phyloP scores from a whole-genome alignment of 2,329 filamentous ascomycete species.

The Aplosporella prunicola region DNA sequence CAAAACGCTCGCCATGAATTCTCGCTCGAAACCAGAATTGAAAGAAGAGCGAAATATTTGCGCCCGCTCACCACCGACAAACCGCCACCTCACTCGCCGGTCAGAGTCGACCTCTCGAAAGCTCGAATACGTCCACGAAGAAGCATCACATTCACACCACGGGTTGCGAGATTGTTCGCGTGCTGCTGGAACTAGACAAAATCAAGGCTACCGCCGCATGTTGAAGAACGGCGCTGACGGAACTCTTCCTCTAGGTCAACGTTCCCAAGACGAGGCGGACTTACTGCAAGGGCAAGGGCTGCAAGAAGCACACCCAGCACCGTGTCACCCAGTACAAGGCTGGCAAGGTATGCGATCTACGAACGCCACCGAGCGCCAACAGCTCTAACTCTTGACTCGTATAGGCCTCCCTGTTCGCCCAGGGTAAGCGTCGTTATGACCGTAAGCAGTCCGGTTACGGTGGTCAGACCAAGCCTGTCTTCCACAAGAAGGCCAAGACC shows the following conservation, averaged over 20 bases:
- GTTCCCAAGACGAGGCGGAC: constrained; percentile 96
- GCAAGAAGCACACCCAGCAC: constrained; percentile 68
- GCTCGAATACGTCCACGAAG: no score
- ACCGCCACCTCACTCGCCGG: no score
- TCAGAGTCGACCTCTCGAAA: no score
- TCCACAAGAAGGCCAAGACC: constrained; percentile 99
- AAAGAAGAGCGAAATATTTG: no score
- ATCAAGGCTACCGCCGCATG: no score
- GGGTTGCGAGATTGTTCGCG: no score
- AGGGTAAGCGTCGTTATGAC: constrained; percentile 95
- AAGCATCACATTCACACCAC: no score
- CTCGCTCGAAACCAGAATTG: no score
- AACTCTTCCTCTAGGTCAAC: constrained; percentile 62
- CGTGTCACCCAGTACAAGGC: constrained; percentile 97
- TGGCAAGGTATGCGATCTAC: constrained; percentile 59
- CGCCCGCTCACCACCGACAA: no score
- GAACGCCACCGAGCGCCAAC: constrained; percentile 1
- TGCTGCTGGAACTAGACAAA: no score
- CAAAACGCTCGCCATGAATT: no score
- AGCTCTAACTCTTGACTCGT: constrained; percentile 14
- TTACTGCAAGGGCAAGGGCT: constrained; percentile 95
- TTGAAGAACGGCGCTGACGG: constrained; percentile 3
- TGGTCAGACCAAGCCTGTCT: constrained; percentile 99
- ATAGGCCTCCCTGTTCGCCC: constrained; percentile 82
- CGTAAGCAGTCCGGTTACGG: constrained; percentile 98